Evolutionary conservation across 164 flowering plant genomes (phyloP).

Genomic region (Litsea cubeba): DNA sequence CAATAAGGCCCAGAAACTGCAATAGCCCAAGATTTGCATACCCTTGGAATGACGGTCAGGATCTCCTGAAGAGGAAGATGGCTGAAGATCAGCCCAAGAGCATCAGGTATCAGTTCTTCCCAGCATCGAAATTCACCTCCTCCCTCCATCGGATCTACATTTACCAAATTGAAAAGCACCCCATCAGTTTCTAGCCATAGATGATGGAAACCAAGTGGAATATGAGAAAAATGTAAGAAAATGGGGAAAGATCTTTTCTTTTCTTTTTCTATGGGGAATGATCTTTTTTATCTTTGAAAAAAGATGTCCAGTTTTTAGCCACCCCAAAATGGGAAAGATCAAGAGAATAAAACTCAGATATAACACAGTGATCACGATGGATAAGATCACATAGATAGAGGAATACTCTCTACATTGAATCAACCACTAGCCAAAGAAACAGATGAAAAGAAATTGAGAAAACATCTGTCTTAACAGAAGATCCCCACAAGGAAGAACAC

Average conservation of each 20-base stretch:
- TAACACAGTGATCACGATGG: too few relatives aligned
- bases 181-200: not conserved
- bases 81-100: conserved; percentile 67
- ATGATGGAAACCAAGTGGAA: not conserved
- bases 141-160: conserved; percentile 38
- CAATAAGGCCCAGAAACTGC: conserved; percentile 81
- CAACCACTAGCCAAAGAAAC: not conserved
- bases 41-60: conserved; percentile 70
- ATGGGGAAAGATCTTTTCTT: not conserved
- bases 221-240: not conserved
- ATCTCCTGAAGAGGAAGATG: conserved; percentile 63
- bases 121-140: conserved; percentile 44
- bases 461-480: not conserved
- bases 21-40: conserved; percentile 79
- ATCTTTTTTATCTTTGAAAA: not conserved
- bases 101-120: conserved; percentile 82
- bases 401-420: not conserved
- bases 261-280: too few relatives aligned
- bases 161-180: not conserved
- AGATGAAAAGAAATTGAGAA: not conserved
- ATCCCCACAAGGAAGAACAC: not conserved
- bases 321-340: not conserved
- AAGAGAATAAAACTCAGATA: not conserved
- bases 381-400: not conserved
- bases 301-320: not conserved